Evolutionary conservation across 1,284 basidiomycete genomes (phyloP), one percentile per base, ranked within the genome.

Genomic region (Tilletia setariae): DNA sequence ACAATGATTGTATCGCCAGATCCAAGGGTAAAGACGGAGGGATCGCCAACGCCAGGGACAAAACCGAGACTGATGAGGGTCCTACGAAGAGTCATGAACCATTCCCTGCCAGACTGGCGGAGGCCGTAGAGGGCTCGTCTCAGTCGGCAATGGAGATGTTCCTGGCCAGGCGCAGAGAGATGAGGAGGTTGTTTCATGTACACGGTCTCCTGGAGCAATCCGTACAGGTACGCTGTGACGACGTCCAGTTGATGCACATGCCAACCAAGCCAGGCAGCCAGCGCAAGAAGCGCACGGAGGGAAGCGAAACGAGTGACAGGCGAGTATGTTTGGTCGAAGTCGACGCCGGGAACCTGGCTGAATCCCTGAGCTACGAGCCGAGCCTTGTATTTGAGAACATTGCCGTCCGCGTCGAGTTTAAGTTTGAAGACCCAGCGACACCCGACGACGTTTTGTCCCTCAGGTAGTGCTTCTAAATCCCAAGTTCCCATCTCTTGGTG

Each of bases 181-280:
- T n/a, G 15, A 13, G 53, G 19, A 2, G 53, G 53, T 28, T 56
- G 53, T 8, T 40, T 30, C 61, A 63, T 44, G 42, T 63, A 63
- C 32, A 63, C 30, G 21, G 61, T 30, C 13, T 32, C 16, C 16
- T 32, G 9, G 32, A 63, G 42, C 61, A 44, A 11, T 16, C 61
- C 61, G 23, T 63, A 42, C 13, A 63, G 61, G n/a, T 42, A 63
- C 32, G 61, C 61, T 11, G 35, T 44, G 32, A 21, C 32, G 32
- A 63, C 61, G 30, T 63, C 61, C 19, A 63, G 61, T n/a, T 63
- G 61, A 25, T 63, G 61, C 11, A 63, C 61, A 25, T 63, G 61
- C 61, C 42, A 44, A 40, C 28, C 13, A 40, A 40, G 43, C 32
- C 19, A 44, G 4, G 35, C 35, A 8, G 61, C 61, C 16, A 63